phyloP scores from a whole-genome alignment of 2,329 filamentous ascomycete species.

The Neofusicoccum ribis region DNA sequence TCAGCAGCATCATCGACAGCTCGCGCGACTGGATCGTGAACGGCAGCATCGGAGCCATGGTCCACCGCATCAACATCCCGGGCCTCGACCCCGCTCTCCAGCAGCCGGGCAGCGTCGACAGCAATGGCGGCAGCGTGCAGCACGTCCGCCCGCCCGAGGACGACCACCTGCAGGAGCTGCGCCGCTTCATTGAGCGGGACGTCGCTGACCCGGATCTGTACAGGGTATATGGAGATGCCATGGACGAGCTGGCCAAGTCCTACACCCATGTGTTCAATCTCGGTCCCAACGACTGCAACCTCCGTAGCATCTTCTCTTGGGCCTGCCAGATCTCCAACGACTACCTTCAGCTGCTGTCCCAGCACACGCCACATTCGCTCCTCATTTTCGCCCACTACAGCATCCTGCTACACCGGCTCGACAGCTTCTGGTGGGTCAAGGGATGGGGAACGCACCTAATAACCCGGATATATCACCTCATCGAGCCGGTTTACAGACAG shows the following conservation, averaged over 20 bases:
- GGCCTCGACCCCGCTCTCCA: not conserved
- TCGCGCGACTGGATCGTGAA: slow-evolving; percentile 10
- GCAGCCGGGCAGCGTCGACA: not conserved
- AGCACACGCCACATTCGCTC: not conserved
- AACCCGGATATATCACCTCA: slow-evolving; percentile 8
- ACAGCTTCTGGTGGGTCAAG: slow-evolving; percentile 19
- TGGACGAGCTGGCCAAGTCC: slow-evolving; percentile 1
- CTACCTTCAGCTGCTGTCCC: not conserved
- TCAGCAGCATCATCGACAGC: not conserved
- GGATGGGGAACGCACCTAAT: slow-evolving; percentile 19
- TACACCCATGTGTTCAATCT: not conserved
- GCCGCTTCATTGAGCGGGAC: slow-evolving; percentile 16
- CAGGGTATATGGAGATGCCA: not conserved
- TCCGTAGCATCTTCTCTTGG: slow-evolving; percentile 17
- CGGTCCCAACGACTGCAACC: not conserved
- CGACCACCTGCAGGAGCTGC: slow-evolving; percentile 5
- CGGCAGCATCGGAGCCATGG: slow-evolving; percentile 11
- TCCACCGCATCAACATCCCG: slow-evolving; percentile 4
- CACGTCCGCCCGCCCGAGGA: slow-evolving; percentile 5
- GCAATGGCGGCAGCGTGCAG: not conserved
- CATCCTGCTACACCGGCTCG: slow-evolving; percentile 14
- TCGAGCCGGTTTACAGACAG: slow-evolving; percentile 10
- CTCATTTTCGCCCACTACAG: slow-evolving; percentile 10
- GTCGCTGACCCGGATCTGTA: not conserved
- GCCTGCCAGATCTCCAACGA: slow-evolving; percentile 11